Percentiles rank a stretch among this genome's conserved stretches.
Evolutionary conservation across 1,284 basidiomycete genomes (phyloP).

Genomic region (Fomitopsis pinicola): DNA sequence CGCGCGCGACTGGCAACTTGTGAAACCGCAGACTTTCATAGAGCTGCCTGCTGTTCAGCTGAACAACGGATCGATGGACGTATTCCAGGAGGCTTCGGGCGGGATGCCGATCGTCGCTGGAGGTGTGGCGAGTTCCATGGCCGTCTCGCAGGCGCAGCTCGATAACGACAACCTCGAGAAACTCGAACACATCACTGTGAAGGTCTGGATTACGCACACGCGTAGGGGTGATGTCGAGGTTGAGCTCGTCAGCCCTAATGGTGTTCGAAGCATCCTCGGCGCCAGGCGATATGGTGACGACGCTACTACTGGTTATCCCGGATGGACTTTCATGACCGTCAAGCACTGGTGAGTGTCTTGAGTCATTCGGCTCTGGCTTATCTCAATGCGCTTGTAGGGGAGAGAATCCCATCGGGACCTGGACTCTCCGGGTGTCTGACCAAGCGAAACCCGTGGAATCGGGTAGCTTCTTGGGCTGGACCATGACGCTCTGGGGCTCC

Average conservation of each 20-base stretch:
- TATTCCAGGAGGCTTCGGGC: constrained; percentile 55
- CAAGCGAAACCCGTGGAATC: constrained; percentile 52
- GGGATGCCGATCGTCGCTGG: constrained; percentile 63
- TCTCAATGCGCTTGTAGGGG: constrained; percentile 53
- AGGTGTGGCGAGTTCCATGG: constrained; percentile 67
- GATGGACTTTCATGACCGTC: constrained; percentile 97
- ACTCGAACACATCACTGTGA: constrained; percentile 91
- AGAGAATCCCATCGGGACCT: constrained; percentile 89
- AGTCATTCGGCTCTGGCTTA: constrained; percentile 6
- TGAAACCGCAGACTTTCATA: constrained; percentile 95
- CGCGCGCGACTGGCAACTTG: constrained; percentile 79
- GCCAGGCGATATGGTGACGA: constrained; percentile 69
- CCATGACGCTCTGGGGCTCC: constrained; percentile 93
- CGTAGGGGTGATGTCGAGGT: constrained; percentile 93
- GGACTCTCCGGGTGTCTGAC: constrained; percentile 88
- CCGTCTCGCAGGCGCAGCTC: constrained; percentile 72
- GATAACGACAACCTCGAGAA: constrained; percentile 76
- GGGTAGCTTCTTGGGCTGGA: constrained; percentile 90
- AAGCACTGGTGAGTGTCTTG: constrained; percentile 85
- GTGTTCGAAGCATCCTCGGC: constrained; percentile 84
- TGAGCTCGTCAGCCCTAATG: constrained; percentile 81
- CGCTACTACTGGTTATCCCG: constrained; percentile 73
- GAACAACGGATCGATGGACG: constrained; percentile 55
- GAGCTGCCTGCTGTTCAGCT: constrained; percentile 71
- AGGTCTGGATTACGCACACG: constrained; percentile 89